Evolutionary conservation across 495 filamentous ascomycete species (phyloP), one percentile per base, ranked within the genome.

Genomic region (Penicillium turbatum): DNA sequence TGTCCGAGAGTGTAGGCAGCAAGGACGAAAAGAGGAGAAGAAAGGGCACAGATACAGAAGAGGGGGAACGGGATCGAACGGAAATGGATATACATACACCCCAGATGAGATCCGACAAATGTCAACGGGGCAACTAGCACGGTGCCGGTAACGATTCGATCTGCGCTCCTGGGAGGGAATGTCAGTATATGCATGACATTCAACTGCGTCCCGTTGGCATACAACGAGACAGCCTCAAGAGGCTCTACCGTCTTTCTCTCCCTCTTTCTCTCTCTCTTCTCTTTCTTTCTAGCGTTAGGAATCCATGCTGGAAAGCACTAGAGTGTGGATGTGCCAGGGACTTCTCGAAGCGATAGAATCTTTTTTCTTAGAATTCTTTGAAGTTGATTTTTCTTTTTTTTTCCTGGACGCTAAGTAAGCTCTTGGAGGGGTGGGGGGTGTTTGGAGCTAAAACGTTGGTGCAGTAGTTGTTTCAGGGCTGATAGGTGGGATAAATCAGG

Each of bases 151-250:
- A n/a, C 35, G 35, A 16, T 6, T 8, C 35, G 35, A 49, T 39
- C 47, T 49, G 35, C 35, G 24, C 16, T 39, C 17, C 21, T 40
- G 26, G 12, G 21, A 51, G 48, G 17, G 21, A 24, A 24, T 24
- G 52, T 64, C 61, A 64, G 58, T 45, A 61, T 45, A 61, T 64
- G 61, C 61, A 62, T 55, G 58, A 56, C 61, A 64, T 57, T 21
- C 31, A 47, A 4, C 21, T 24, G 21, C 21, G 21, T 24, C 21
- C 21, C 21, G 21, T 24, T 24, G 21, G 34, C 47, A 31, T 49
- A 48, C 34, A 11, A 21, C 1, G n/a, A 21, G 21, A 42, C 42
- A 29, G n/a, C 29, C 27, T 43, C 39, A 19, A 42, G 10, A 24
- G 39, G 26, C 35, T 37, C 12, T 37, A 0, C 35, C 6, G 35